phyloP scores from a whole-genome alignment of 2,329 filamentous ascomycete genomes.

The Colletotrichum tanaceti region DNA sequence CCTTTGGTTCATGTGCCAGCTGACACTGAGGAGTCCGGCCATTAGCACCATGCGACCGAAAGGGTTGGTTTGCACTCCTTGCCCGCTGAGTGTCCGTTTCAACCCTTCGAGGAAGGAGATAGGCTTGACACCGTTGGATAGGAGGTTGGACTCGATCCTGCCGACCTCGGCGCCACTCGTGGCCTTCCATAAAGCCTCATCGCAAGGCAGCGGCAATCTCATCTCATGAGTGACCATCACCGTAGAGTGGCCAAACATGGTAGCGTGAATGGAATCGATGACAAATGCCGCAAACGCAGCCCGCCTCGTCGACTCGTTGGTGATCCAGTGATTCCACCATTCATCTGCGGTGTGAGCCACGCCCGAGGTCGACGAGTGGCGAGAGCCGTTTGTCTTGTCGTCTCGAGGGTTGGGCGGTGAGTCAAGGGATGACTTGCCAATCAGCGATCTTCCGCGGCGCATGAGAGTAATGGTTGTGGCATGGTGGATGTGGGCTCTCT shows the following conservation, averaged over 20 bases:
- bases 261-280: constrained; percentile 94
- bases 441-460: constrained; percentile 90
- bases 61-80: constrained; percentile 88
- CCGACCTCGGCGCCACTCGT: constrained; percentile 88
- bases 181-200: constrained; percentile 92
- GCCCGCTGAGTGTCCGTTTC: constrained; percentile 87
- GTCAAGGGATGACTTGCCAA: constrained; percentile 85
- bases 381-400: constrained; percentile 64
- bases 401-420: constrained; percentile 82
- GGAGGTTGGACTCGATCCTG: constrained; percentile 82
- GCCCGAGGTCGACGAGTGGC: constrained; percentile 72
- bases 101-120: constrained; percentile 91
- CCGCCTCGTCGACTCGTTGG: constrained; percentile 87
- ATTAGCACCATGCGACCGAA: constrained; percentile 95
- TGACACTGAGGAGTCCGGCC: constrained; percentile 91
- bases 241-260: constrained; percentile 97
- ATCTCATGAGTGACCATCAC: constrained; percentile 98
- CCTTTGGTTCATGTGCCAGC: constrained; percentile 97
- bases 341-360: constrained; percentile 80
- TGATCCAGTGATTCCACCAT: constrained; percentile 97
- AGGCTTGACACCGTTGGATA: constrained; percentile 84
- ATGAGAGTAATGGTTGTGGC: constrained; percentile 95
- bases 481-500: constrained; percentile 95
- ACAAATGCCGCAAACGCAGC: constrained; percentile 95
- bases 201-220: constrained; percentile 88